Evolutionary conservation across 805 yeast species (phyloP).

Genomic region (Vanderwaltozyma tropicalis): DNA sequence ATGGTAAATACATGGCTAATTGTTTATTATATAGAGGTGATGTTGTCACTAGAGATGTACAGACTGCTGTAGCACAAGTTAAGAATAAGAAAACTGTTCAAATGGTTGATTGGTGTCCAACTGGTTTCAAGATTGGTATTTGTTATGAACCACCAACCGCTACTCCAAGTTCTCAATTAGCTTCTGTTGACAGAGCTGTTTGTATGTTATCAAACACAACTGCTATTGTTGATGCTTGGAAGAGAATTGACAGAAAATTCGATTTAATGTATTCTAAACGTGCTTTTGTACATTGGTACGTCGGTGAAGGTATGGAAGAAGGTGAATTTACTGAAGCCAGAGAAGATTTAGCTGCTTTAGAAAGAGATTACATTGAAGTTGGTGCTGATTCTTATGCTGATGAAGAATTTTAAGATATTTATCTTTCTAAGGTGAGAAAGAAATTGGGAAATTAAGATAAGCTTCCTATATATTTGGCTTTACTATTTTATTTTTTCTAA

Average conservation of each 20-base stretch:
- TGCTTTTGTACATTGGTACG: conserved; percentile 99
- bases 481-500: too few species aligned
- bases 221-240: conserved; percentile 98
- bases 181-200: conserved; percentile 90
- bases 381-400: conserved; percentile 85
- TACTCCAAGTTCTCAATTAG: conserved; percentile 79
- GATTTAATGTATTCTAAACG: conserved; percentile 98
- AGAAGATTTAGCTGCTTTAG: conserved; percentile 94
- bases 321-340: conserved; percentile 99
- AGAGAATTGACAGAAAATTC: conserved; percentile 91
- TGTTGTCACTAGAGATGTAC: conserved; percentile 95
- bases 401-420: conserved; percentile 34
- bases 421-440: too few species aligned
- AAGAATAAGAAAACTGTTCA: conserved; percentile 93
- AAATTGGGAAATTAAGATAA: too few species aligned
- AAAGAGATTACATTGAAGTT: conserved; percentile 93
- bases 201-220: conserved; percentile 97
- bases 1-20: conserved; percentile 97
- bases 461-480: too few species aligned
- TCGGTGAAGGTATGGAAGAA: conserved; percentile 99
- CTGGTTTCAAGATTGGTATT: conserved; percentile 98
- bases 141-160: conserved; percentile 97
- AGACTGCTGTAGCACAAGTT: conserved; percentile 86
- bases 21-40: conserved; percentile 98
- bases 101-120: conserved; percentile 99